These are phyloP conservation scores for Collybia nuda DNA, from an alignment of 768 basidiomycete genomes.

Conservation along the genomic window DNA sequence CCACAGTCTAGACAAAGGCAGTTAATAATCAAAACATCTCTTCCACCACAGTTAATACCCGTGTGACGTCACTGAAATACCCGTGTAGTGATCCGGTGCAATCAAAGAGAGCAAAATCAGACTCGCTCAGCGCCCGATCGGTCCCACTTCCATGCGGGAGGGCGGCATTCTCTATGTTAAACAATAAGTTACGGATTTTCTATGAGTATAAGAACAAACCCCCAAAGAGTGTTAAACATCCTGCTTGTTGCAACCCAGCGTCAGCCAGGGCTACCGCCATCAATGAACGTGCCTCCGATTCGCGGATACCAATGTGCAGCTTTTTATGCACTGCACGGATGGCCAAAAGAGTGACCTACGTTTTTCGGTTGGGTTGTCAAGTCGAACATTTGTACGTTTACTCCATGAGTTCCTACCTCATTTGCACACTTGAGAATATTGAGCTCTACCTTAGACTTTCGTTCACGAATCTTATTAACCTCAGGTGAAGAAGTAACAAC, in stretches of 20 bases:
- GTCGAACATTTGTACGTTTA: too few species aligned
- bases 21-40: background rate
- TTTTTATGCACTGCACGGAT: constrained; percentile 62
- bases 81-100: constrained; percentile 70
- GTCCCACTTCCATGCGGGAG: constrained; percentile 82
- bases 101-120: constrained; percentile 77
- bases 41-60: constrained; percentile 43
- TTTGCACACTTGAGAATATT: constrained; percentile 75
- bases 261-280: constrained; percentile 51
- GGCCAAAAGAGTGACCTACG: constrained; percentile 74
- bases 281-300: constrained; percentile 67
- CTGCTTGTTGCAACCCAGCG: constrained; percentile 59
- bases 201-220: constrained; percentile 39
- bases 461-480: constrained; percentile 65
- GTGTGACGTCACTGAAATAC: constrained; percentile 76
- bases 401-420: constrained; percentile 46
- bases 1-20: constrained; percentile 52
- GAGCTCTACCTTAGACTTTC: constrained; percentile 72
- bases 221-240: constrained; percentile 75
- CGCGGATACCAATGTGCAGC: constrained; percentile 71
- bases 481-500: constrained; percentile 53
- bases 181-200: background rate
- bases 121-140: constrained; percentile 51
- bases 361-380: too few species aligned
- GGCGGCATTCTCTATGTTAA: constrained; percentile 71